These are phyloP conservation scores for Cordyceps sp. DNA, from an alignment of 2,329 filamentous ascomycete species.

Conservation along the genomic window DNA sequence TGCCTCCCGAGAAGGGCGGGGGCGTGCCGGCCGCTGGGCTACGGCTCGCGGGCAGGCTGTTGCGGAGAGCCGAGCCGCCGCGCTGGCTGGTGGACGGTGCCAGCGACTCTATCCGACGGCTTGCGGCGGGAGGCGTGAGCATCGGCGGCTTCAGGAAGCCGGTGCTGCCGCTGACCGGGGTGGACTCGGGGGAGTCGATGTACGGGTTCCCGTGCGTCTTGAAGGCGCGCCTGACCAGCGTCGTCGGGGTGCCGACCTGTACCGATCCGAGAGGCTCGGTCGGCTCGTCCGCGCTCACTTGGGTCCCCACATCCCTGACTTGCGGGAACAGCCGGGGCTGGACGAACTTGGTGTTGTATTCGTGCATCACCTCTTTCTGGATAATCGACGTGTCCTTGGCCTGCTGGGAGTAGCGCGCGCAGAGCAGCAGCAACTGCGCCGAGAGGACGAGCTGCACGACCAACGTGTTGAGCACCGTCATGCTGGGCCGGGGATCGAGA, in stretches of 20 bases:
- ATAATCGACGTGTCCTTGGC: conserved; percentile 71
- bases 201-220: conserved; percentile 69
- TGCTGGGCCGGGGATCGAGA: conserved; percentile 65
- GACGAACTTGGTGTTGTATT: conserved; percentile 93
- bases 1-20: conserved; percentile 7
- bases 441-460: conserved; percentile 61
- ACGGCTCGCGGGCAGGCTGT: conserved; percentile 20
- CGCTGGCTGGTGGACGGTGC: conserved; percentile 12
- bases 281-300: conserved; percentile 41
- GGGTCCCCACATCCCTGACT: conserved; percentile 63
- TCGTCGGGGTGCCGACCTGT: conserved; percentile 34
- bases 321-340: conserved; percentile 74
- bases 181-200: conserved; percentile 45
- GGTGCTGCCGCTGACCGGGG: conserved; percentile 12
- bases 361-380: conserved; percentile 80
- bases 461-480: conserved; percentile 73
- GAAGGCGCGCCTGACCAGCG: conserved; percentile 58
- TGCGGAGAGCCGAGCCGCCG: conserved; percentile 12
- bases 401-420: conserved; percentile 64
- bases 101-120: conserved; percentile 18
- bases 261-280: conserved; percentile 26
- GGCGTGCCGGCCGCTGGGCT: conserved; percentile 10
- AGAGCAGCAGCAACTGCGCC: conserved; percentile 57
- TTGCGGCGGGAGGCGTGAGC: conserved; percentile 22
- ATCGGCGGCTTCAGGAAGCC: conserved; percentile 22